phyloP scores from a whole-genome alignment of 1,284 basidiomycete species.

The Sphagnurus paluster region DNA sequence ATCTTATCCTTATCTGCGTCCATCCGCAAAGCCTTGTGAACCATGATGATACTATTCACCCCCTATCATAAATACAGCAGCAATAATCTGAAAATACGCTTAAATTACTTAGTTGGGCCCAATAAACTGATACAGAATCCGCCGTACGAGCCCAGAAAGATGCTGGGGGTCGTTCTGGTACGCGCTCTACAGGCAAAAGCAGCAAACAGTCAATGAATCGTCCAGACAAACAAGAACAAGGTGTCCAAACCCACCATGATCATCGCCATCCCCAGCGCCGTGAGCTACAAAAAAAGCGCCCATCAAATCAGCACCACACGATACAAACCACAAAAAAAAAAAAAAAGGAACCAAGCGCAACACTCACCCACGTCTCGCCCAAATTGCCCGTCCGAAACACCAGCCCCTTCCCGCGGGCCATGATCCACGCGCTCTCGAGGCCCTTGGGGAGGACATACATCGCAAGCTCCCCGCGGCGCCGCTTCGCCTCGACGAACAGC shows the following conservation, averaged over 20 bases:
- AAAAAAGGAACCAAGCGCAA: no score
- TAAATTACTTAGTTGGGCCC: slow-evolving; percentile 66
- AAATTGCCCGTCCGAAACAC: slow-evolving; percentile 76
- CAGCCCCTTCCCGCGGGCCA: slow-evolving; percentile 74
- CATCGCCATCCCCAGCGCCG: slow-evolving; percentile 84
- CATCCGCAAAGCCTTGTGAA: no score
- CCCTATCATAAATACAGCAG: no score
- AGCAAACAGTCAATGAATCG: slow-evolving; percentile 8
- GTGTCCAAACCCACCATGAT: slow-evolving; percentile 82
- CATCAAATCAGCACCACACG: background rate
- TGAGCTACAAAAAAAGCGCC: slow-evolving; percentile 37
- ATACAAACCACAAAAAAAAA: background rate
- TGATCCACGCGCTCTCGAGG: slow-evolving; percentile 85
- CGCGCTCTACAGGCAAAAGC: slow-evolving; percentile 27
- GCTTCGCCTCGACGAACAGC: slow-evolving; percentile 86
- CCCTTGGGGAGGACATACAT: slow-evolving; percentile 97
- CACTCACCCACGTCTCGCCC: slow-evolving; percentile 64
- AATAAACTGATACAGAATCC: slow-evolving; percentile 90
- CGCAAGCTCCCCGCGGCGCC: slow-evolving; percentile 81
- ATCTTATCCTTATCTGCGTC: no score
- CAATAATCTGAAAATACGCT: no score
- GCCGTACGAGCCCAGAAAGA: slow-evolving; percentile 83
- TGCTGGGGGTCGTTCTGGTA: slow-evolving; percentile 86
- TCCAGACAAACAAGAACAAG: background rate
- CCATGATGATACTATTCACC: no score